phyloP scores from a whole-genome alignment of 202 grass and related monocot species.

The Eragrostis tef region DNA sequence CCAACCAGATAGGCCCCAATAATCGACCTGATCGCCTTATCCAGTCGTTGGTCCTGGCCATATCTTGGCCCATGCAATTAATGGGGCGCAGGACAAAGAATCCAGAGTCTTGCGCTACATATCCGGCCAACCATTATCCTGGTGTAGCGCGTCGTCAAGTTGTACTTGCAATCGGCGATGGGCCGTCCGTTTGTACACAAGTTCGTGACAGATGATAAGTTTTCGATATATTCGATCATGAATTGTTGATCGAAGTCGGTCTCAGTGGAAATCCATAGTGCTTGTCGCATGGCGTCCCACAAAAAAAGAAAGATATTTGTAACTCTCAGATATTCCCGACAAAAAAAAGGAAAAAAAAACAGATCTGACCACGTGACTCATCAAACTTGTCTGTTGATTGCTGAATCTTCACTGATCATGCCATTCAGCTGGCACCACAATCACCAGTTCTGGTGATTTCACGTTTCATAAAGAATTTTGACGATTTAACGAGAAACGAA shows the following conservation, averaged over 20 bases:
- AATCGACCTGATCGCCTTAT: constrained; percentile 35
- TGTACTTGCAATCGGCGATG: neutral
- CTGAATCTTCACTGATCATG: neutral
- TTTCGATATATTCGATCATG: too few relatives aligned
- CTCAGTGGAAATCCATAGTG: too few relatives aligned
- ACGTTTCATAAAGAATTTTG: neutral
- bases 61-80: constrained; percentile 35
- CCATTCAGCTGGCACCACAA: neutral
- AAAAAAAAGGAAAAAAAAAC: too few relatives aligned
- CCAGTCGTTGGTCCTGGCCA: constrained; percentile 40
- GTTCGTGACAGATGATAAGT: too few relatives aligned
- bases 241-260: too few relatives aligned
- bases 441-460: neutral
- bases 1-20: neutral
- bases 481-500: neutral
- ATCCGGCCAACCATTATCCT: neutral
- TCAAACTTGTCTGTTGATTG: too few relatives aligned
- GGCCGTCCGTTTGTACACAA: neutral
- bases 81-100: constrained; percentile 26
- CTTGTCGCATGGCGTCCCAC: too few relatives aligned
- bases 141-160: neutral
- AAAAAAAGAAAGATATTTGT: too few relatives aligned
- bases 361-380: too few relatives aligned
- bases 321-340: too few relatives aligned
- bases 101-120: neutral